Conservation (phyloP, 352 stramenopile genomes). For the Phytophthora macrochlamydospora region DNA sequence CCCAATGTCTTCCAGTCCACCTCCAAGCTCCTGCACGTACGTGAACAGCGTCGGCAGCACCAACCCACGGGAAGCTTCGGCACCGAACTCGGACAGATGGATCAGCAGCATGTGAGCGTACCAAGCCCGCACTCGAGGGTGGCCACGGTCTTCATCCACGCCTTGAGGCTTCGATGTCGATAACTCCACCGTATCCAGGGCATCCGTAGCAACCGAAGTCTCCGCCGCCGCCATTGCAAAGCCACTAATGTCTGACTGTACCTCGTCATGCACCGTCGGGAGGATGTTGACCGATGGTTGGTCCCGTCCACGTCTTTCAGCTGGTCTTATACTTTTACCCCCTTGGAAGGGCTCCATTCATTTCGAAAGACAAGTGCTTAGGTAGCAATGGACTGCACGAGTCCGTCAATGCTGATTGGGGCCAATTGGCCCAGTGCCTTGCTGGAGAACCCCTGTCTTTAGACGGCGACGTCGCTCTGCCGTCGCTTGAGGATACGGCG, state of each 20-base stretch:
- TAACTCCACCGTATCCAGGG: constrained; percentile 1
- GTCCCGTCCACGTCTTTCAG: not conserved
- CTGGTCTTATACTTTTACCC: not conserved
- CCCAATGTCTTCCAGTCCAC: constrained; percentile 57
- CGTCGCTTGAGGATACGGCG: not conserved
- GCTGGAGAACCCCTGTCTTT: constrained; percentile 40
- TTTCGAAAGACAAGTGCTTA: constrained; percentile 13
- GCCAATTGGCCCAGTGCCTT: constrained; percentile 52
- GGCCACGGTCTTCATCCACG: not conserved
- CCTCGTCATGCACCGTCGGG: not conserved
- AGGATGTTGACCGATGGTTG: constrained; percentile 22
- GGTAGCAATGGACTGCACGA: constrained; percentile 69
- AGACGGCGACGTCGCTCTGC: constrained; percentile 15
- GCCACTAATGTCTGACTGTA: not conserved
- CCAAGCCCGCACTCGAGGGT: constrained; percentile 37
- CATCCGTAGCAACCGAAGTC: constrained; percentile 6
- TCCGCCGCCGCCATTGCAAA: not conserved
- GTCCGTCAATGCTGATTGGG: constrained; percentile 70
- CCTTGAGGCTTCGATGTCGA: not conserved
- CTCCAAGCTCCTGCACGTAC: constrained; percentile 62
- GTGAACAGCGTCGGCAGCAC: constrained; percentile 73
- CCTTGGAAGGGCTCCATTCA: constrained; percentile 27
- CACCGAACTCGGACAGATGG: constrained; percentile 59
- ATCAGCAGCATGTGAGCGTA: constrained; percentile 67
- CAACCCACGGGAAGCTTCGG: constrained; percentile 62